phyloP scores from a whole-genome alignment of 441 rosid genomes.

The Manihot esculenta region DNA sequence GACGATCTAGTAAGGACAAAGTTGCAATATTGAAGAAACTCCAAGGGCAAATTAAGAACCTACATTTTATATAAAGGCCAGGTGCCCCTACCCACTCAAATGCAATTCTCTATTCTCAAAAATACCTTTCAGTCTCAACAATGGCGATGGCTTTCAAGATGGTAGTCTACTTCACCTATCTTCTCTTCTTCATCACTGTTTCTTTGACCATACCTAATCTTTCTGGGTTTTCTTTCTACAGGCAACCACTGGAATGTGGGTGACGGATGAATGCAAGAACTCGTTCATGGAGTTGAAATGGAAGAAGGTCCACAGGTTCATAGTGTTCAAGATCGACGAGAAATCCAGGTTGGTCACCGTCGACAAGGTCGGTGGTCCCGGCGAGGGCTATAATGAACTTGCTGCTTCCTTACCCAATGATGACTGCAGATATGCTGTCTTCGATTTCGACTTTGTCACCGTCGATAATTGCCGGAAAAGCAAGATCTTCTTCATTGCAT shows the following conservation, averaged over 20 bases:
- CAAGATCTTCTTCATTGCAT: constrained; percentile 98
- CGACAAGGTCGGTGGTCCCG: constrained; percentile 78
- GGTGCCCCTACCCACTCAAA: neutral
- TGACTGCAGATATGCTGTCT: constrained; percentile 87
- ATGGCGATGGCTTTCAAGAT: constrained; percentile 99
- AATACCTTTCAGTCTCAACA: constrained; percentile 18
- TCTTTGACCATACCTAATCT: neutral
- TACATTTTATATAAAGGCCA: constrained; percentile 30
- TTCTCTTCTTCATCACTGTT: neutral
- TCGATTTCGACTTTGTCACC: constrained; percentile 86
- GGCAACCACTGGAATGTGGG: constrained; percentile 94
- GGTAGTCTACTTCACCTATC: constrained; percentile 31
- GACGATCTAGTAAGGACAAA: neutral
- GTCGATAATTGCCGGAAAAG: constrained; percentile 88
- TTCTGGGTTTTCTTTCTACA: constrained; percentile 7
- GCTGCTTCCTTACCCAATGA: constrained; percentile 72
- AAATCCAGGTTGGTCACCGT: constrained; percentile 67
- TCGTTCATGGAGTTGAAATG: constrained; percentile 91
- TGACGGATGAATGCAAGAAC: constrained; percentile 77
- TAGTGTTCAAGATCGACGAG: constrained; percentile 89
- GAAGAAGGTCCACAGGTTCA: constrained; percentile 78
- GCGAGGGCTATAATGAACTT: constrained; percentile 66
- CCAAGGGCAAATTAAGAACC: constrained; percentile 26
- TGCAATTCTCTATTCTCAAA: neutral
- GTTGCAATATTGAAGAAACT: constrained; percentile 32